Percentiles rank a stretch among this genome's conserved stretches.
Evolutionary conservation across 1,139 yeast species (phyloP).

Genomic region (Taphrina sp.): DNA sequence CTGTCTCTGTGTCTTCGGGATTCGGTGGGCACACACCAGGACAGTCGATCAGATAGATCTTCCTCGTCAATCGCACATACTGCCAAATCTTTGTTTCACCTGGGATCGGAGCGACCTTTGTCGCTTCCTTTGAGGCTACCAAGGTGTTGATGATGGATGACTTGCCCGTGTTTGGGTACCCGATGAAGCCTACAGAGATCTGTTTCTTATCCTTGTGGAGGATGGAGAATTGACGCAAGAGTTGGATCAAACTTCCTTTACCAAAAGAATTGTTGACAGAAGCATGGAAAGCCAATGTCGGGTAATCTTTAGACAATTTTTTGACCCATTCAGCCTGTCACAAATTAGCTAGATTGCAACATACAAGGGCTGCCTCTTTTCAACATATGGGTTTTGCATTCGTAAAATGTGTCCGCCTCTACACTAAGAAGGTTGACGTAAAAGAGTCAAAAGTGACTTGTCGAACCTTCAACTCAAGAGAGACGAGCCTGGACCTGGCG

Average conservation of each 20-base stretch:
- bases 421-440: conserved; percentile 45
- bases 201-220: conserved; percentile 92
- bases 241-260: conserved; percentile 91
- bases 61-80: conserved; percentile 93
- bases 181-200: conserved; percentile 94
- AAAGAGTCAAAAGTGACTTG: conserved; percentile 29
- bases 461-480: conserved; percentile 34
- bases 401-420: conserved; percentile 46
- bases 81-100: conserved; percentile 99
- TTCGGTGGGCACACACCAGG: conserved; percentile 99
- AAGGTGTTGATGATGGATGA: conserved; percentile 92
- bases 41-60: conserved; percentile 91
- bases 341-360: background rate
- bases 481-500: conserved; percentile 26
- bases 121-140: conserved; percentile 91
- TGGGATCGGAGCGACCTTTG: conserved; percentile 89
- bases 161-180: conserved; percentile 96
- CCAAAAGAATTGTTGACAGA: conserved; percentile 97
- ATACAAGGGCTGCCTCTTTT: background rate
- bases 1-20: conserved; percentile 83
- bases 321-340: conserved; percentile 97
- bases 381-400: background rate
- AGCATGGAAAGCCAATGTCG: conserved; percentile 97
- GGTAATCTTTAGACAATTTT: conserved; percentile 83
- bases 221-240: conserved; percentile 86